Percentiles rank a stretch among this genome's conserved stretches.
Evolutionary conservation across 106 monocot genomes (phyloP).

Genomic region (Dendrobium nobile): DNA sequence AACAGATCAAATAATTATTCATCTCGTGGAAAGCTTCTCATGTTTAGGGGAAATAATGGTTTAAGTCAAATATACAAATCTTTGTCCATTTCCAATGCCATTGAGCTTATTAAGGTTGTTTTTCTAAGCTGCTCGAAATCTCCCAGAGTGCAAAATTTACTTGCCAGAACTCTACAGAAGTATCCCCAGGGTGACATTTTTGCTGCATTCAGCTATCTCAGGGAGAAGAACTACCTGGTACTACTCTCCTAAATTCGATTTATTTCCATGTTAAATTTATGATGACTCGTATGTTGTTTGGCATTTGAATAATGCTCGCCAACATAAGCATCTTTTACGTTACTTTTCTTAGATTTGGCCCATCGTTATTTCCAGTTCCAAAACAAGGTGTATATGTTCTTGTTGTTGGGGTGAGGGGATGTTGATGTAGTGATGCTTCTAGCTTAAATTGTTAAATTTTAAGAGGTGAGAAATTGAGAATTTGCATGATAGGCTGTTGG

Average conservation of each 20-base stretch:
- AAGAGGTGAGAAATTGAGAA: neutral
- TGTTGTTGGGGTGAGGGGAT: neutral
- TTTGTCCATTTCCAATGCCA: constrained; percentile 62
- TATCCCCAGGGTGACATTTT: constrained; percentile 68
- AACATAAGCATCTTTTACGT: neutral
- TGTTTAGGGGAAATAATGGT: constrained; percentile 19
- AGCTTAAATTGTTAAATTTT: neutral
- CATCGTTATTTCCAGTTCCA: neutral
- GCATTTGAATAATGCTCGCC: neutral
- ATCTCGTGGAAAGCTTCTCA: constrained; percentile 27
- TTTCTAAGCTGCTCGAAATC: constrained; percentile 50
- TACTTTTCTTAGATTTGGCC: neutral
- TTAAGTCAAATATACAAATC: constrained; percentile 44
- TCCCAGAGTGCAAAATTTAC: constrained; percentile 45
- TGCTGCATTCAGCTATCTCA: constrained; percentile 63
- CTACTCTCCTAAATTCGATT: neutral
- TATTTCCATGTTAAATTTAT: constrained; percentile 1
- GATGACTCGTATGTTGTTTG: neutral
- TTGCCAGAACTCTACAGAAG: constrained; percentile 44
- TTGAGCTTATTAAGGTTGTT: constrained; percentile 80
- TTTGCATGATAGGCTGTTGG: neutral
- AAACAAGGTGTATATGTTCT: neutral
- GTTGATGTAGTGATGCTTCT: neutral
- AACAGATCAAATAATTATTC: constrained; percentile 22
- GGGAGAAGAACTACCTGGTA: constrained; percentile 73